These are phyloP conservation scores for Scedosporium dehoogii DNA, from an alignment of 2,329 filamentous ascomycete species.

Conservation along the genomic window DNA sequence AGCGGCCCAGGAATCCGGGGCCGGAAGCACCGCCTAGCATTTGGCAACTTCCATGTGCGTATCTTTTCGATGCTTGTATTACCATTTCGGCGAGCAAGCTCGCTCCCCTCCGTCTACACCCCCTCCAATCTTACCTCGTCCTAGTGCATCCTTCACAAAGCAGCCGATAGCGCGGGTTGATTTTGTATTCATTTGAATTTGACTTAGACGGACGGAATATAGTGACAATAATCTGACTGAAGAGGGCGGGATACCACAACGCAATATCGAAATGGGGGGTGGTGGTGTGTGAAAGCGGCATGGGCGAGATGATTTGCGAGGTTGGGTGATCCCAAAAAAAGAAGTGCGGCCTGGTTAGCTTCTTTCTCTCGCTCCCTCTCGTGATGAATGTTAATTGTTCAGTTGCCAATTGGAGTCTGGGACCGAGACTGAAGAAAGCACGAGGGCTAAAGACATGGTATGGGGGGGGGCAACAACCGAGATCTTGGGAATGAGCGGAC, in stretches of 20 bases:
- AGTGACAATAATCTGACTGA: not conserved
- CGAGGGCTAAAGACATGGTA: not conserved
- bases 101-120: not conserved
- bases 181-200: not conserved
- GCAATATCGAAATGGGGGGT: not conserved
- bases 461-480: not conserved
- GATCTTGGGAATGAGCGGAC: not conserved
- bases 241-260: not conserved
- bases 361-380: not conserved
- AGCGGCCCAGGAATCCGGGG: not conserved
- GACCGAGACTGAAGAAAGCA: not conserved
- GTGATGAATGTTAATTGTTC: not conserved
- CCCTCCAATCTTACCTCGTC: not conserved
- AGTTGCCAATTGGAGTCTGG: not conserved
- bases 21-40: not conserved
- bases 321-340: not conserved
- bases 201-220: not conserved
- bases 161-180: not conserved
- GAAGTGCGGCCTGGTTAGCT: not conserved
- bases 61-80: not conserved
- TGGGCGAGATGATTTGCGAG: not conserved
- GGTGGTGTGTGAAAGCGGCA: not conserved
- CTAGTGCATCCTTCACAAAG: not conserved
- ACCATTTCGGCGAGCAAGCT: not conserved
- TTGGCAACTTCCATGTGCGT: not conserved